Evolutionary conservation across 2,329 filamentous ascomycete species (phyloP), one percentile per base, ranked within the genome.

Genomic region (Keithomyces neogunnii): DNA sequence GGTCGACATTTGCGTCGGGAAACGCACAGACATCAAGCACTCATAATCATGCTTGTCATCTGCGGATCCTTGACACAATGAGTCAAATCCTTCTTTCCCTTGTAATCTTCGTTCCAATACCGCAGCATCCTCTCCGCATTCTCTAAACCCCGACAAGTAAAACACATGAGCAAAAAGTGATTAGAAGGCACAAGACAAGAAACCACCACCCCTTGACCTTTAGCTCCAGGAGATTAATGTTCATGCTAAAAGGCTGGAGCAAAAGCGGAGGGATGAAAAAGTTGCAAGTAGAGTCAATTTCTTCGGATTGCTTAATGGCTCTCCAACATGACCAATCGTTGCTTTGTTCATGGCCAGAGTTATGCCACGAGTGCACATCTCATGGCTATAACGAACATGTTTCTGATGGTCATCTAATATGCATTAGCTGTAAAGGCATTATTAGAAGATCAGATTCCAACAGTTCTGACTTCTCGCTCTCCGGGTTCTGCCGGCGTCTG

Each of bases 261-360:
- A 45, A 29, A 55, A 52, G 32, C 32, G 52, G 50, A 29, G 53
- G 53, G 10, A 52, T 51, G 38, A 55, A 54, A 9, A 54, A 36
- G 50, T 49, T 30, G 53, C 53, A 4, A 54, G 50, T 3, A 54
- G 8, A 29, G 53, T 55, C 45, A 55, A 36, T 29, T 46, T 52
- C 45, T 55, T n/a, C n/a, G n/a, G n/a, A n/a, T n/a, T n/a, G n/a
- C n/a, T 55, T 2, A 29, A 55, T 50, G 9, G 47, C 53, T 48
- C 49, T 55, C 28, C 50, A 44, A 5, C 50, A 55, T 43, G 52
- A 50, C 26, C 50, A 42, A 55, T 51, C 4, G 40, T 50, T 3
- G 50, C 44, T 45, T 47, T 50, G 36, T 52, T 52, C 50, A 55
- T 55, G 36, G 50, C 47, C 32, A 55, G 35, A 5, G 53, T 55